These are phyloP conservation scores for Suhomyces prunicola DNA, from an alignment of 805 yeast genomes.

Conservation along the genomic window DNA sequence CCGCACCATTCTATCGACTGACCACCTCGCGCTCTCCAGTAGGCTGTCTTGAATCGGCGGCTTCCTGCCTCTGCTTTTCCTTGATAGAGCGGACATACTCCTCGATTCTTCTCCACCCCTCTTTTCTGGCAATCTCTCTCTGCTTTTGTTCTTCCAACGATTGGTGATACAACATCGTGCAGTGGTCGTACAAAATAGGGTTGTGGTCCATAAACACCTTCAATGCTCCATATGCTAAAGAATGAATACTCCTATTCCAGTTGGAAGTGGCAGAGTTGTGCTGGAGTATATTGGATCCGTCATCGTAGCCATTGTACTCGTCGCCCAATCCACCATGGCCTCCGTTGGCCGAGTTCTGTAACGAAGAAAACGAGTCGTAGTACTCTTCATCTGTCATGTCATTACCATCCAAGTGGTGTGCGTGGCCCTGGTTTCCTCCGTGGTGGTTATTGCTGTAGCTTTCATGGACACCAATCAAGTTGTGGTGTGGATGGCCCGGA, in stretches of 20 bases:
- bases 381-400: conserved; percentile 45
- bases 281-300: conserved; percentile 31
- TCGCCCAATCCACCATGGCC: conserved; percentile 14
- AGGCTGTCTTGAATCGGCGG: not conserved
- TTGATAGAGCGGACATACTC: conserved; percentile 45
- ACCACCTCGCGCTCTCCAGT: conserved; percentile 1
- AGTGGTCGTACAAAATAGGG: conserved; percentile 86
- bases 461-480: conserved; percentile 19
- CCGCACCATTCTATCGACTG: not conserved
- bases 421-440: conserved; percentile 9
- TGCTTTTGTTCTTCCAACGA: conserved; percentile 70
- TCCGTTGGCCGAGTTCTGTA: conserved; percentile 18
- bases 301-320: conserved; percentile 33
- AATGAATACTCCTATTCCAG: conserved; percentile 93
- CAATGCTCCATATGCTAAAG: conserved; percentile 85
- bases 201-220: conserved; percentile 91
- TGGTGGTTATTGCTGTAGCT: conserved; percentile 9
- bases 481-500: conserved; percentile 23
- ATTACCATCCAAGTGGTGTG: conserved; percentile 17
- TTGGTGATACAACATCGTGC: conserved; percentile 83
- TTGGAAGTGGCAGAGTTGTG: conserved; percentile 53
- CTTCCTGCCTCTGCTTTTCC: conserved; percentile 10
- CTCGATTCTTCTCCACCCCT: conserved; percentile 71
- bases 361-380: conserved; percentile 38
- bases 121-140: conserved; percentile 57